These are phyloP conservation scores for Athelia sp. DNA, from an alignment of 1,284 basidiomycete species.

Conservation along the genomic window DNA sequence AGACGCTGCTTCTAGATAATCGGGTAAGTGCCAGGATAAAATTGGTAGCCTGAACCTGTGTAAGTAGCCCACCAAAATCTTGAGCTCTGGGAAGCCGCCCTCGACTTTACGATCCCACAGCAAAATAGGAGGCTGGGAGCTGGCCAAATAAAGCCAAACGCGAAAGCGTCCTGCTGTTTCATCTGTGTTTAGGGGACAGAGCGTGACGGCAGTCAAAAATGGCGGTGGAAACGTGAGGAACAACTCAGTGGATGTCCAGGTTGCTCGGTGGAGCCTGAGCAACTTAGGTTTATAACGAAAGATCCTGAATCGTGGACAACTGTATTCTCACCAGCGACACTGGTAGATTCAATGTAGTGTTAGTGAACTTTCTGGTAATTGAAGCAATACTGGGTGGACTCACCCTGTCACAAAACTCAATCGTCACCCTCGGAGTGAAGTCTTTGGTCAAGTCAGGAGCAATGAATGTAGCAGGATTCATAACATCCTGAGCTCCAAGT, in stretches of 20 bases:
- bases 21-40: not conserved
- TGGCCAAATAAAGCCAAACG: conserved; percentile 70
- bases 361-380: not conserved
- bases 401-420: conserved; percentile 88
- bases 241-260: conserved; percentile 86
- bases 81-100: conserved; percentile 87
- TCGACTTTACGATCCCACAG: conserved; percentile 84
- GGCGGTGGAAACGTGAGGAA: conserved; percentile 85
- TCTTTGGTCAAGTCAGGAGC: conserved; percentile 42
- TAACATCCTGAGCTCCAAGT: not conserved
- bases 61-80: conserved; percentile 64
- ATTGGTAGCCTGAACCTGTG: too few relatives aligned
- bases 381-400: conserved; percentile 20
- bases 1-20: conserved; percentile 76
- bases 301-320: too few relatives aligned
- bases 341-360: conserved; percentile 21
- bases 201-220: conserved; percentile 54
- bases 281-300: too few relatives aligned
- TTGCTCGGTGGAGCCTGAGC: conserved; percentile 76
- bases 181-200: conserved; percentile 72
- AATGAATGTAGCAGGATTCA: conserved; percentile 41
- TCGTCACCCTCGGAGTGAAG: conserved; percentile 42
- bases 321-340: conserved; percentile 65
- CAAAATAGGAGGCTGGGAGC: conserved; percentile 31
- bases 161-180: conserved; percentile 87